phyloP scores from a whole-genome alignment of 768 basidiomycete species.

The Lentinula lateritia region DNA sequence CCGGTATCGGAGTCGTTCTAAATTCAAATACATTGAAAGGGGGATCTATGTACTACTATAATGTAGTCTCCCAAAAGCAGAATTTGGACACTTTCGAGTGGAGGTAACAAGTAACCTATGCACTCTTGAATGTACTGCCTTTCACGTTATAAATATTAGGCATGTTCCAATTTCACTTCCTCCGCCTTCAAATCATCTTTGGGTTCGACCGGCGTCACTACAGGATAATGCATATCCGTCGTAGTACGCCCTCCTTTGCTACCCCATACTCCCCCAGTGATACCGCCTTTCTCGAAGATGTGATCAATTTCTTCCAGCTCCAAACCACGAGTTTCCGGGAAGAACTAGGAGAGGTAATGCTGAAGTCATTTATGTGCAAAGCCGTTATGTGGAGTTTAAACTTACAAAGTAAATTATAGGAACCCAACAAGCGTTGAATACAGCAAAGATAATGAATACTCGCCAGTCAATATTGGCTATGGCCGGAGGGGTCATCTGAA shows the following conservation, averaged over 20 bases:
- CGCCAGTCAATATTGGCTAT: conserved; percentile 38
- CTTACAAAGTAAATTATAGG: conserved; percentile 23
- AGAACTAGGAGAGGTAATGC: conserved; percentile 14
- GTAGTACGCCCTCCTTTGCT: conserved; percentile 29
- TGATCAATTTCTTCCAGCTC: conserved; percentile 34
- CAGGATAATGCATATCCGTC: conserved; percentile 8
- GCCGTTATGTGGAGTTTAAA: not conserved
- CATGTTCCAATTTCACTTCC: not conserved
- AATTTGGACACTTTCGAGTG: too few relatives aligned
- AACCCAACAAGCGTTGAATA: conserved; percentile 39
- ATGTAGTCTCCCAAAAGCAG: too few relatives aligned
- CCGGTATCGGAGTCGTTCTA: too few relatives aligned
- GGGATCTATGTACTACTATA: too few relatives aligned
- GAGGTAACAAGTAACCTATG: too few relatives aligned
- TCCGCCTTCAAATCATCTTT: not conserved
- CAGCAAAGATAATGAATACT: conserved; percentile 40
- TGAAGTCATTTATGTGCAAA: conserved; percentile 7
- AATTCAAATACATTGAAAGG: too few relatives aligned
- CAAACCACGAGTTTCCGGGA: conserved; percentile 30
- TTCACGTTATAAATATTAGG: not conserved
- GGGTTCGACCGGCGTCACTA: not conserved
- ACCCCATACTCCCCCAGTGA: conserved; percentile 35
- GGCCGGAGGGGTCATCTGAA: conserved; percentile 36
- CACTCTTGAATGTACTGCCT: too few relatives aligned
- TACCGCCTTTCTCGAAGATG: conserved; percentile 34